Conservation (phyloP, 345 rosid species). For the Sisymbrium irio region DNA sequence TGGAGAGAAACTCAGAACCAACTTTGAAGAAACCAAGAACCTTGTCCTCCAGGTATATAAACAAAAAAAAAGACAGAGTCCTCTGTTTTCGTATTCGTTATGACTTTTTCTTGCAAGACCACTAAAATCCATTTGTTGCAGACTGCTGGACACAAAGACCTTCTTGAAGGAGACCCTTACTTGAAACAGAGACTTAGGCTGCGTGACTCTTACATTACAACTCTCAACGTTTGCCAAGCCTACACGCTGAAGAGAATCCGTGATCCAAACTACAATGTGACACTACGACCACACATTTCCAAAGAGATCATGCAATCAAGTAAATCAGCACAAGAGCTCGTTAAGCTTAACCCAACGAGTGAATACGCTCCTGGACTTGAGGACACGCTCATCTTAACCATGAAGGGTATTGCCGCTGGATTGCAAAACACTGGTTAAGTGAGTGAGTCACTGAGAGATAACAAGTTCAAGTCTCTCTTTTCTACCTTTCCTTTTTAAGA, state of each 20-base stretch:
- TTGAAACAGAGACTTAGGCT: constrained; percentile 90
- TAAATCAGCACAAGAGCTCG: constrained; percentile 72
- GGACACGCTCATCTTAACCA: constrained; percentile 96
- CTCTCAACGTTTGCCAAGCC: constrained; percentile 92
- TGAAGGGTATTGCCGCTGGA: constrained; percentile 98
- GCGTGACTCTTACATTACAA: constrained; percentile 94
- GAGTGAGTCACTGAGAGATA: constrained; percentile 4
- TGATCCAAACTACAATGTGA: constrained; percentile 76
- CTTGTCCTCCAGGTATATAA: constrained; percentile 79
- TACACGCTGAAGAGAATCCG: constrained; percentile 91
- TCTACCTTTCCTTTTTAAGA: not conserved
- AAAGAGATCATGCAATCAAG: constrained; percentile 74
- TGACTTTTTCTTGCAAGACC: not conserved
- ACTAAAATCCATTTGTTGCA: constrained; percentile 23
- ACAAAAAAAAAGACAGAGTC: constrained; percentile 9
- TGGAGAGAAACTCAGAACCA: constrained; percentile 64
- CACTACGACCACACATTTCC: constrained; percentile 71
- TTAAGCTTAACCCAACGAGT: constrained; percentile 74
- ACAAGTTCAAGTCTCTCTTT: not conserved
- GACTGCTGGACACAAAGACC: constrained; percentile 95
- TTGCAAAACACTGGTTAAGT: constrained; percentile 90
- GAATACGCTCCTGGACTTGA: constrained; percentile 93
- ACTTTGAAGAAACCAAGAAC: constrained; percentile 79
- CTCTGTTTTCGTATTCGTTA: not conserved
- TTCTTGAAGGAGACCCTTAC: constrained; percentile 95